Evolutionary conservation across 345 rosid species (phyloP).

Genomic region (Alliaria petiolata): DNA sequence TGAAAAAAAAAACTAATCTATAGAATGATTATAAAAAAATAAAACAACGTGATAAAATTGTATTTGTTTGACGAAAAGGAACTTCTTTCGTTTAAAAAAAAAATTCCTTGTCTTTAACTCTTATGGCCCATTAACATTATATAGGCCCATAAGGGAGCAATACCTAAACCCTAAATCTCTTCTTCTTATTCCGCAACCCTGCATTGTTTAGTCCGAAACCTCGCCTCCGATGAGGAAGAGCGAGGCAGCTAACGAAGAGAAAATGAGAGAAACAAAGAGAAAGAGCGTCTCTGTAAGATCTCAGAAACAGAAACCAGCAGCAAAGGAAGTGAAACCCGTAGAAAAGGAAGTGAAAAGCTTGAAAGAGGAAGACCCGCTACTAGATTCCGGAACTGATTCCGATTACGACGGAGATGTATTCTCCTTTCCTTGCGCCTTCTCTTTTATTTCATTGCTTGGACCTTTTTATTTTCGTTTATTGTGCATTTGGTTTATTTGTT

Average conservation of each 20-base stretch:
- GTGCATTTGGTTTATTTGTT: not conserved
- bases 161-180: too few species aligned
- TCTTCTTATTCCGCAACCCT: too few species aligned
- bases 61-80: too few species aligned
- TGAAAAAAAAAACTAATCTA: too few species aligned
- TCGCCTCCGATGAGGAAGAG: conserved; percentile 14
- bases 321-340: conserved; percentile 1
- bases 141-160: too few species aligned
- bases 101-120: too few species aligned
- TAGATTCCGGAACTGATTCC: conserved; percentile 26
- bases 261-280: not conserved
- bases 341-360: not conserved
- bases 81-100: too few species aligned
- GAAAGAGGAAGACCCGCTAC: conserved; percentile 6
- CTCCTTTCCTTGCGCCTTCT: not conserved
- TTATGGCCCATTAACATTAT: too few species aligned
- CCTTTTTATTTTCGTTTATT: not conserved
- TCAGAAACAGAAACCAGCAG: conserved; percentile 9
- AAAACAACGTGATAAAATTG: too few species aligned
- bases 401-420: conserved; percentile 26
- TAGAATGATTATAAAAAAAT: too few species aligned
- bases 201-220: too few species aligned
- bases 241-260: not conserved
- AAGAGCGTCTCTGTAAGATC: conserved; percentile 1
- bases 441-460: not conserved